These are phyloP conservation scores for Neurospora sp. DNA, from an alignment of 2,329 filamentous ascomycete species.

Conservation along the genomic window DNA sequence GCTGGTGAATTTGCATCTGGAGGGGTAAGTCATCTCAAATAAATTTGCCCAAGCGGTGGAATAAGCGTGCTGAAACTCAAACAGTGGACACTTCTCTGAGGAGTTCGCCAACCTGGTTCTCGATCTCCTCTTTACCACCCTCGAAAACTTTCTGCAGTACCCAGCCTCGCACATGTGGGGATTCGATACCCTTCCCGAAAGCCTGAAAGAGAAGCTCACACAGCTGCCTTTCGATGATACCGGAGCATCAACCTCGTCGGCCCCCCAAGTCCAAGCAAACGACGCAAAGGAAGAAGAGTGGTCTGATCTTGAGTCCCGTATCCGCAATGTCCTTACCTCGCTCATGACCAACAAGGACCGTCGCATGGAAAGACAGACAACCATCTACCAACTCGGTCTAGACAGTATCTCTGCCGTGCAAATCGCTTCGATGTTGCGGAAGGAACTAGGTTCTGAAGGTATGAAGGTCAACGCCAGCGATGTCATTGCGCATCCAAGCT, in stretches of 20 bases:
- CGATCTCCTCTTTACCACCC: conserved; percentile 19
- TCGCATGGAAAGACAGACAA: conserved; percentile 49
- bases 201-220: conserved; percentile 7
- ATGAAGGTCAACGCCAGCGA: conserved; percentile 56
- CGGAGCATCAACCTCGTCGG: neutral
- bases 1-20: conserved; percentile 51
- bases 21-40: conserved; percentile 28
- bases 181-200: conserved; percentile 11
- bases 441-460: conserved; percentile 27
- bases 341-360: conserved; percentile 43
- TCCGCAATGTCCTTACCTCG: conserved; percentile 46
- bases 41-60: conserved; percentile 6
- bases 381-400: conserved; percentile 79
- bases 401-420: conserved; percentile 86
- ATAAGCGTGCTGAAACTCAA: neutral
- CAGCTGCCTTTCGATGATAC: neutral
- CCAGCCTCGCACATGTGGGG: conserved; percentile 21
- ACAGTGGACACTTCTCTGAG: conserved; percentile 18
- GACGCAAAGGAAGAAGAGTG: conserved; percentile 25
- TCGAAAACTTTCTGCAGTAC: conserved; percentile 19
- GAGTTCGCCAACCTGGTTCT: conserved; percentile 15
- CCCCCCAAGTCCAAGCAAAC: neutral
- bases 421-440: conserved; percentile 58
- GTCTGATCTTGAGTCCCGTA: conserved; percentile 37
- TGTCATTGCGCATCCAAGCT: conserved; percentile 55